phyloP scores from a whole-genome alignment of 306 rosid species.

The Rosa lucieae region DNA sequence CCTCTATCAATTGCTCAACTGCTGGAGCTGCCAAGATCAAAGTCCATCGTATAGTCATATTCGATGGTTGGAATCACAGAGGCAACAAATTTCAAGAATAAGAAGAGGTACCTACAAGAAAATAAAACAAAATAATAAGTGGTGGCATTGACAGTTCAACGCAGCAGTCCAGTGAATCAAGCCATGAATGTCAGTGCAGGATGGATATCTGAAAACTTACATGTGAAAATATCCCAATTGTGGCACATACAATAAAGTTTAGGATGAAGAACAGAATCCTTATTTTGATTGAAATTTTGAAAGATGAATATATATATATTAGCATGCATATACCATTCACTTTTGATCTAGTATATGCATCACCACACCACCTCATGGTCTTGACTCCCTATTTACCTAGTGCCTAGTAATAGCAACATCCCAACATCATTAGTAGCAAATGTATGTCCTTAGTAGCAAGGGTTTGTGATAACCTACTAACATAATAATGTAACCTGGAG shows the following conservation, averaged over 20 bases:
- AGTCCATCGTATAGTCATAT: slow-evolving; percentile 96
- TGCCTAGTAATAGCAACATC: background rate
- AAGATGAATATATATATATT: background rate
- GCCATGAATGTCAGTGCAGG: background rate
- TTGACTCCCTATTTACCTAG: background rate
- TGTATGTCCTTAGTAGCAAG: background rate
- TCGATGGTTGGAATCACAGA: slow-evolving; percentile 97
- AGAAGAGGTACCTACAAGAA: slow-evolving; percentile 76
- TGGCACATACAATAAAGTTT: background rate
- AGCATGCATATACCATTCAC: background rate
- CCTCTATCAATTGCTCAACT: slow-evolving; percentile 38
- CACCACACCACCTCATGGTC: background rate
- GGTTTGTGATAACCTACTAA: background rate
- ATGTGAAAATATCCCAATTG: background rate
- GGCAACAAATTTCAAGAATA: slow-evolving; percentile 93
- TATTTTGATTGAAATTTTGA: background rate
- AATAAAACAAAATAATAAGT: background rate
- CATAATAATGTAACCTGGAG: background rate
- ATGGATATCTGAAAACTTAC: background rate
- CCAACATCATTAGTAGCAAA: background rate
- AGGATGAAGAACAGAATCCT: no score
- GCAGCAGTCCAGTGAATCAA: background rate
- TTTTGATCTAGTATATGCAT: background rate
- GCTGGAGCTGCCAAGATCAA: slow-evolving; percentile 95
- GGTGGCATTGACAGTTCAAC: background rate